phyloP scores from a whole-genome alignment of 1,284 basidiomycete species.

The Cutaneotrichosporon spelunceum region DNA sequence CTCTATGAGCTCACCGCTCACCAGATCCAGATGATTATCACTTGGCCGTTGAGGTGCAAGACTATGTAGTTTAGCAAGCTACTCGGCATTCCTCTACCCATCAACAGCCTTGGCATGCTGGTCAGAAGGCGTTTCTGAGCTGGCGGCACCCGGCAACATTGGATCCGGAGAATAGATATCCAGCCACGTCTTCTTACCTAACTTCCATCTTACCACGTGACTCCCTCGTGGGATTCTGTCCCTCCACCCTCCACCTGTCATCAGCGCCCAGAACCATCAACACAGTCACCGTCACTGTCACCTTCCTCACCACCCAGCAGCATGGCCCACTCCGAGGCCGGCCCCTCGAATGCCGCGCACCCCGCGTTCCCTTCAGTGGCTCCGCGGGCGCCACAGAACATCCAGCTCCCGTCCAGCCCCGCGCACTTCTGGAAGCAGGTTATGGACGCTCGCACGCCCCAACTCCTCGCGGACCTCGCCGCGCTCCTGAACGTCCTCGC shows the following conservation, averaged over 20 bases:
- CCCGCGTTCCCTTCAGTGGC: conserved; percentile 2
- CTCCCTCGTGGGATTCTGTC: not conserved
- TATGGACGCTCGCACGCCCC: conserved; percentile 2
- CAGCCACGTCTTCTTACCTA: not conserved
- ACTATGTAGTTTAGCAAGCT: not conserved
- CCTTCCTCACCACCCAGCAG: not conserved
- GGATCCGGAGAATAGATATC: not conserved
- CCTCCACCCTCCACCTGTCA: not conserved
- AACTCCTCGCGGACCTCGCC: not conserved
- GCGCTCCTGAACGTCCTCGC: not conserved
- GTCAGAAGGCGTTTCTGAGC: too few relatives aligned
- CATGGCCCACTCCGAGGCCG: not conserved
- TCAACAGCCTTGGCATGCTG: too few relatives aligned
- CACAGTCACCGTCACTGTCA: not conserved
- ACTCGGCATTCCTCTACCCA: not conserved
- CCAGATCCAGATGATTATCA: not conserved
- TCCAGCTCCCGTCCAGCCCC: not conserved
- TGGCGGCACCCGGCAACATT: too few relatives aligned
- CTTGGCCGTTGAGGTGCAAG: not conserved
- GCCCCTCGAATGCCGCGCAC: conserved; percentile 1
- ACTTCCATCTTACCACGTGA: not conserved
- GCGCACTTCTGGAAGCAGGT: conserved; percentile 6
- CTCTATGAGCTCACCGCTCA: not conserved
- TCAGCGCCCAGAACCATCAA: not conserved
- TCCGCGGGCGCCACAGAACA: not conserved